Conservation (phyloP, 2,329 filamentous ascomycete species). For the Arthrobotrys sphaeroides region DNA sequence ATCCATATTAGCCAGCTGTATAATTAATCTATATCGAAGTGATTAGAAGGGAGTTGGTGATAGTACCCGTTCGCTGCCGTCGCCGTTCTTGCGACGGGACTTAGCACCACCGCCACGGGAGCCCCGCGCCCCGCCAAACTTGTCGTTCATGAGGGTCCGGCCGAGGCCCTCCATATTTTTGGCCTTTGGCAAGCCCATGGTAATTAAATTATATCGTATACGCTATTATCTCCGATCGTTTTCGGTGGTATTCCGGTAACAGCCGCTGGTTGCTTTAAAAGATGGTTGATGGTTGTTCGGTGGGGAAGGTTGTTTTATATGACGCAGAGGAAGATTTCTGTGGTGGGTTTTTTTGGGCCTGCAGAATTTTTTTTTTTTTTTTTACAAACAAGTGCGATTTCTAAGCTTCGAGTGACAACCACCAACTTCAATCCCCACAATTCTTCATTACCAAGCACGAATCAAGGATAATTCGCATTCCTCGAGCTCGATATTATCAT, state of each 20-base stretch:
- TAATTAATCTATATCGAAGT: not conserved
- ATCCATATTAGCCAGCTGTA: constrained; percentile 57
- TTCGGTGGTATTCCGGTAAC: not conserved
- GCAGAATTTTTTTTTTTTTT: constrained; percentile 54
- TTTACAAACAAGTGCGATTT: constrained; percentile 26
- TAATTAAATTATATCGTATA: not conserved
- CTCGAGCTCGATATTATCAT: constrained; percentile 8
- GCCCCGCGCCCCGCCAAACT: constrained; percentile 79
- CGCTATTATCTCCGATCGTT: not conserved
- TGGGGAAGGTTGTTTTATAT: constrained; percentile 20
- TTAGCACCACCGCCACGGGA: constrained; percentile 41
- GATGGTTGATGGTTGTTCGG: not conserved
- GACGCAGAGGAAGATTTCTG: constrained; percentile 3
- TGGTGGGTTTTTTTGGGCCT: constrained; percentile 6
- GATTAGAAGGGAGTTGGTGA: not conserved
- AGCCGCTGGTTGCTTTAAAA: not conserved
- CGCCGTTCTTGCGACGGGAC: constrained; percentile 50
- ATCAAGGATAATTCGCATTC: not conserved
- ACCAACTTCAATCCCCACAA: constrained; percentile 6
- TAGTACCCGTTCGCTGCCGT: constrained; percentile 52
- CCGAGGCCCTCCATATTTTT: constrained; percentile 95
- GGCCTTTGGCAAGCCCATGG: constrained; percentile 72
- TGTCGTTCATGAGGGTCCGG: constrained; percentile 98
- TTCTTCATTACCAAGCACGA: constrained; percentile 29
- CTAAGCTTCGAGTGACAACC: constrained; percentile 43